Evolutionary conservation across 225 moss, liverwort and hornwort species (phyloP), one percentile per base, ranked within the genome.

Genomic region (Physcomitrellopsis africana): DNA sequence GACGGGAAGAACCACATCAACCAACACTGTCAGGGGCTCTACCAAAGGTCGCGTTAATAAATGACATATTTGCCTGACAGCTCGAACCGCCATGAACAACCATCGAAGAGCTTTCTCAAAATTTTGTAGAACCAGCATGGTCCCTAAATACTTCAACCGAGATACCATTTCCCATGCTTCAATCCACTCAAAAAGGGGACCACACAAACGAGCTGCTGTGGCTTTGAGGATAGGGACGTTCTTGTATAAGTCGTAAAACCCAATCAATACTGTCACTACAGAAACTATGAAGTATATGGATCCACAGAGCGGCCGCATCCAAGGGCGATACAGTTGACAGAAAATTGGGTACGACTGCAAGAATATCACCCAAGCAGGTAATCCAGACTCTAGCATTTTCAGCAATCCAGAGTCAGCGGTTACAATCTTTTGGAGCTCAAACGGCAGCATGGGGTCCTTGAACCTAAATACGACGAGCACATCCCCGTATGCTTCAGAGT

Each of bases 111-210:
- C 92, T 72, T 95, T 95, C 88, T 95, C 91, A 45, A 86, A 95
- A 60, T 95, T 95, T 73, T 95, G 95, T 55, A 95, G 82, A 60
- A 95, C 81, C 63, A 95, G 67, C 92, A 95, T 92, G 9, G 95
- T 95, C 54, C 95, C 95, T 45, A 95, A 66, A 67, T 95, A 95
- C 60, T 89, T 95, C 0, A 95, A 83, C 37, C 92, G 79, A 69
- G 95, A 92, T 53, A 92, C 81, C 95, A 95, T 95, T 77, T 87
- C 95, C 95, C 95, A 95, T 22, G 86, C 91, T 72, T 95, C 92
- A 51, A 95, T 91, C 92, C 92, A 91, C 77, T 89, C 85, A 74
- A 91, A 92, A 27, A 95, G 89, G 24, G 92, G 95, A 19, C 92
- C 92, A 77, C 92, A 95, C 12, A 95, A 85, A 61, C 89, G 92